Percentiles rank a stretch among this genome's conserved stretches.
These are phyloP conservation scores for Dactylorhiza incarnata DNA, from an alignment of 106 monocot species.

Conservation along the genomic window DNA sequence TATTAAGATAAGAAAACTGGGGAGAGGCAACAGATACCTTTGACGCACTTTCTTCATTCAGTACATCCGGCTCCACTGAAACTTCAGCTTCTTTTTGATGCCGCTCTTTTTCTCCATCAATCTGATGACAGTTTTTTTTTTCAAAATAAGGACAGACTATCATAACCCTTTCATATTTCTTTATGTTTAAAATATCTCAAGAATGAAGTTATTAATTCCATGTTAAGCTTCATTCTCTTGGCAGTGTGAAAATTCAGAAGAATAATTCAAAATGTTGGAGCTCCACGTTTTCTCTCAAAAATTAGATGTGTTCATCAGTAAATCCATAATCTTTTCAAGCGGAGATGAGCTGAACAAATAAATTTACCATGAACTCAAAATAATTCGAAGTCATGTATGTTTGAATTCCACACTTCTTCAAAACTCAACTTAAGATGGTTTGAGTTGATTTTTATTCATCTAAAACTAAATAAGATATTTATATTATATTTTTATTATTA, in stretches of 20 bases:
- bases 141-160: slow-evolving; percentile 1
- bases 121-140: background rate
- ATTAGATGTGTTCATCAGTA: no score
- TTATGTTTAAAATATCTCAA: background rate
- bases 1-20: background rate
- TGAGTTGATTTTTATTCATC: no score
- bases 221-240: background rate
- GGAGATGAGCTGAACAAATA: no score
- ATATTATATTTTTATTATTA: no score
- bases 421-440: no score
- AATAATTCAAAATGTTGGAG: no score
- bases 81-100: background rate
- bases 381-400: no score
- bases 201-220: background rate
- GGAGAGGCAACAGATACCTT: background rate
- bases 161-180: background rate
- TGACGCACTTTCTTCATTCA: background rate
- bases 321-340: no score
- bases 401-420: no score
- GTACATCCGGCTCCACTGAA: background rate
- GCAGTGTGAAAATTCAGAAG: background rate
- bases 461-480: no score
- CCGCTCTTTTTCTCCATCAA: background rate
- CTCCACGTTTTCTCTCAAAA: no score
- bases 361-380: no score